phyloP scores from a whole-genome alignment of 495 filamentous ascomycete species.

The Aspergillus sclerotioniger region DNA sequence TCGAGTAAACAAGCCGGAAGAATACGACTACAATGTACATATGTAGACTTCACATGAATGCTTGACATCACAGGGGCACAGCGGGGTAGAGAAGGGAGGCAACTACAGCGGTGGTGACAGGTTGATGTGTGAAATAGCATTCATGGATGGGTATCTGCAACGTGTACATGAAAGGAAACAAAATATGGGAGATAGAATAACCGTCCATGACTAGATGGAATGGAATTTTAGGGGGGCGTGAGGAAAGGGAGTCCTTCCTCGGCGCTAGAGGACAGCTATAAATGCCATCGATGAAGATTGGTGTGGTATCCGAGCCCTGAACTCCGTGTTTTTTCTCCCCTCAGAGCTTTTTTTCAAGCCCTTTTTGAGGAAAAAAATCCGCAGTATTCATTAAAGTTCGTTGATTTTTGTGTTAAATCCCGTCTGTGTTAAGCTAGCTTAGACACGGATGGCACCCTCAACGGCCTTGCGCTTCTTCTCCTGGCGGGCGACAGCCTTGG shows the following conservation, averaged over 20 bases:
- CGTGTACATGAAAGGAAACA: conserved; percentile 40
- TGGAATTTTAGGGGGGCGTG: conserved; percentile 22
- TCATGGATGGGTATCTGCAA: conserved; percentile 48
- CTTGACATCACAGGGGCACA: conserved; percentile 7
- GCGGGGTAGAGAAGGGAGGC: background rate
- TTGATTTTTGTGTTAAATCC: background rate
- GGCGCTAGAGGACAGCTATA: conserved; percentile 34
- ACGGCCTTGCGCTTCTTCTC: conserved; percentile 97
- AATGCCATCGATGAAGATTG: conserved; percentile 28
- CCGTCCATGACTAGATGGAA: conserved; percentile 19
- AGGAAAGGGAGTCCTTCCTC: background rate
- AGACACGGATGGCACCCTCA: conserved; percentile 94
- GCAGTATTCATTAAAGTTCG: background rate
- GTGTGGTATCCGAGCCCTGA: conserved; percentile 16
- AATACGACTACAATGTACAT: conserved; percentile 1
- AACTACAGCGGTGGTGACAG: background rate
- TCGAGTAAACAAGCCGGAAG: too few species aligned
- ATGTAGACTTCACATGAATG: conserved; percentile 30
- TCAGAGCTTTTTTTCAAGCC: background rate
- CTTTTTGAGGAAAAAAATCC: background rate
- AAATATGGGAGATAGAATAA: conserved; percentile 9
- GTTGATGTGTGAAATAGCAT: conserved; percentile 42
- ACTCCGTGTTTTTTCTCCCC: background rate
- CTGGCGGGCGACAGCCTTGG: conserved; percentile 88
- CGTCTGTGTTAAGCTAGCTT: conserved; percentile 35